Conservation (phyloP, 495 filamentous ascomycete genomes). For the Schizothecium vesticola region DNA sequence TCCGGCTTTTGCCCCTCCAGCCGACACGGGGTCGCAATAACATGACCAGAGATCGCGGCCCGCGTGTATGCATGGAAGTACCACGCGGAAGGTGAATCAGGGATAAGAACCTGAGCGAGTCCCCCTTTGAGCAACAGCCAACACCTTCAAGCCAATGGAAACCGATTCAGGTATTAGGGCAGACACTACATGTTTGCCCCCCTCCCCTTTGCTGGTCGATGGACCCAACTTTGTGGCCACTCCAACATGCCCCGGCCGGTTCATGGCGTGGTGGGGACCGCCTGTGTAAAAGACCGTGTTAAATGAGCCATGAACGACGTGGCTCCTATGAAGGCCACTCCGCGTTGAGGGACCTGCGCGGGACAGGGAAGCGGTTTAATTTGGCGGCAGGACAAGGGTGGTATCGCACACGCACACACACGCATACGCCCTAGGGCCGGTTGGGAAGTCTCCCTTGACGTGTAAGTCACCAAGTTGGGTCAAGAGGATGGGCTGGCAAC, state of each 20-base stretch:
- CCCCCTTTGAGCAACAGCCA: conserved; percentile 10
- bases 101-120: conserved; percentile 1
- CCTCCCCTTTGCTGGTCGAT: conserved; percentile 13
- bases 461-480: conserved; percentile 25
- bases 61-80: conserved; percentile 25
- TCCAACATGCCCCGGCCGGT: conserved; percentile 11
- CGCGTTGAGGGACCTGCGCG: conserved; percentile 18
- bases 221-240: conserved; percentile 21
- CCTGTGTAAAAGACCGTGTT: conserved; percentile 19
- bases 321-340: conserved; percentile 34
- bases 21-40: conserved; percentile 22
- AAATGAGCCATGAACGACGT: conserved; percentile 35
- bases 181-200: conserved; percentile 13
- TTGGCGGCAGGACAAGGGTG: conserved; percentile 30
- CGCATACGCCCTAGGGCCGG: conserved; percentile 9
- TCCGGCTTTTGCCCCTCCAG: conserved; percentile 11
- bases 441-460: conserved; percentile 15
- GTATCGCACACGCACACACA: conserved; percentile 10
- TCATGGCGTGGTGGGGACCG: conserved; percentile 28
- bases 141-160: conserved; percentile 17
- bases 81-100: conserved; percentile 8
- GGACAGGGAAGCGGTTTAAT: conserved; percentile 30
- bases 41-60: conserved; percentile 19
- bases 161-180: not conserved
- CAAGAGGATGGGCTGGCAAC: conserved; percentile 8